Conservation (phyloP, 352 stramenopile genomes). For the Phytophthora sansomeana region DNA sequence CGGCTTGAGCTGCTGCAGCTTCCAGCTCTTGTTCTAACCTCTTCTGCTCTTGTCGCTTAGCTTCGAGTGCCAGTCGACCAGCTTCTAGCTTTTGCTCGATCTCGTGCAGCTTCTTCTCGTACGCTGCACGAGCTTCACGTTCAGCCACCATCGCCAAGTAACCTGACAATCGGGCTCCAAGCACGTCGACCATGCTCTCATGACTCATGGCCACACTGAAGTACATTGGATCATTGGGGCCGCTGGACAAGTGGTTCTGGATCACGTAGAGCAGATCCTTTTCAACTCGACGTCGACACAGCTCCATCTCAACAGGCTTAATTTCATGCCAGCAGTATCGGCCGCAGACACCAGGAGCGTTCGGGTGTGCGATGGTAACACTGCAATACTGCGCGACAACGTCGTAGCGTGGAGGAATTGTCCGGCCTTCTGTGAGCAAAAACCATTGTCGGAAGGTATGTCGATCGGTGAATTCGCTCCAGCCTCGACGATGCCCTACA, state of each 20-base stretch:
- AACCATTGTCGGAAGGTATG: constrained; percentile 65
- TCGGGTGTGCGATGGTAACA: constrained; percentile 59
- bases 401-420: constrained; percentile 50
- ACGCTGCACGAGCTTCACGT: constrained; percentile 50
- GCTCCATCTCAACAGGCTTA: constrained; percentile 34
- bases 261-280: constrained; percentile 68
- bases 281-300: constrained; percentile 58
- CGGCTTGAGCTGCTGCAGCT: constrained; percentile 37
- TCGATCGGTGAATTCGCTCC: constrained; percentile 42
- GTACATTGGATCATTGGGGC: constrained; percentile 51
- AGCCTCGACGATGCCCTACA: constrained; percentile 60
- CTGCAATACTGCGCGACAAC: constrained; percentile 59
- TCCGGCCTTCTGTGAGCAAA: constrained; percentile 18
- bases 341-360: constrained; percentile 61
- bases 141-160: constrained; percentile 59
- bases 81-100: constrained; percentile 76
- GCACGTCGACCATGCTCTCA: constrained; percentile 61
- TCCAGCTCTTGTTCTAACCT: constrained; percentile 62
- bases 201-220: constrained; percentile 64
- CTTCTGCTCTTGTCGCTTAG: constrained; percentile 72
- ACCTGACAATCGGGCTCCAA: constrained; percentile 44
- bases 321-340: constrained; percentile 75
- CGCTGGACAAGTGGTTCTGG: constrained; percentile 46
- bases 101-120: constrained; percentile 63
- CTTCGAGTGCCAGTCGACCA: constrained; percentile 59